phyloP scores from a whole-genome alignment of 768 basidiomycete species.

The Plicaturopsis crispa region DNA sequence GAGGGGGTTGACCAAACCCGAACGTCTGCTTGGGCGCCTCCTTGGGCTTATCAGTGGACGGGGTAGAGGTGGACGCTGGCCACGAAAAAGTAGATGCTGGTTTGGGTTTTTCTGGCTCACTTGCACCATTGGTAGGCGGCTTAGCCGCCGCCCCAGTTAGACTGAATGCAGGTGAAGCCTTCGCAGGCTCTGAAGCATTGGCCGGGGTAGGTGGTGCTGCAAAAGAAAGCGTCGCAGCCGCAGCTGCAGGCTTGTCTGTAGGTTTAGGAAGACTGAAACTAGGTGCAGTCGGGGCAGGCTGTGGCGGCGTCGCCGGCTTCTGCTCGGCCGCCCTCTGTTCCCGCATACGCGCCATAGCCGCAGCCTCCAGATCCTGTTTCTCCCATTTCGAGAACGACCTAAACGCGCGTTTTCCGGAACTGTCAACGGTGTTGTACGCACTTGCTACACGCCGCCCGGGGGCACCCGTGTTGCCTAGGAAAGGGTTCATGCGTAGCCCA shows the following conservation, averaged over 20 bases:
- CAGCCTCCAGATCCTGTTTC: conserved; percentile 78
- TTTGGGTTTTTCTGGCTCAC: not conserved
- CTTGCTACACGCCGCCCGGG: conserved; percentile 39
- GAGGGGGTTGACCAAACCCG: too few species aligned
- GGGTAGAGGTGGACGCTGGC: too few species aligned
- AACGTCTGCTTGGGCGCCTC: too few species aligned
- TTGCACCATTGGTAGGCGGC: not conserved
- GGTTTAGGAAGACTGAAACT: conserved; percentile 8
- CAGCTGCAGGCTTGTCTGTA: not conserved
- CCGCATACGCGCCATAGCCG: conserved; percentile 67
- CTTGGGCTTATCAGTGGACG: too few species aligned
- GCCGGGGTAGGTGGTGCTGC: conserved; percentile 7
- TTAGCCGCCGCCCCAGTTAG: not conserved
- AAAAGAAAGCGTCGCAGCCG: not conserved
- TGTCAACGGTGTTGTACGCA: conserved; percentile 13
- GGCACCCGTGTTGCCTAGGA: conserved; percentile 31
- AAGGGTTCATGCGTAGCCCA: conserved; percentile 43
- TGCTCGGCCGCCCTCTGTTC: conserved; percentile 28
- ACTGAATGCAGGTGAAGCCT: conserved; percentile 6
- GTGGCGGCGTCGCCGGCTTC: conserved; percentile 1
- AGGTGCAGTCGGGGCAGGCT: conserved; percentile 2
- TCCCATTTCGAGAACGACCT: conserved; percentile 74
- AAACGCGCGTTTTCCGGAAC: conserved; percentile 20
- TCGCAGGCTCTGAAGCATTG: conserved; percentile 8
- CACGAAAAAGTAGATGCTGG: conserved; percentile 2